Percentiles rank a stretch among this genome's conserved stretches.
phyloP scores from a whole-genome alignment of 768 basidiomycete species.

The Agaricus subrufescens region DNA sequence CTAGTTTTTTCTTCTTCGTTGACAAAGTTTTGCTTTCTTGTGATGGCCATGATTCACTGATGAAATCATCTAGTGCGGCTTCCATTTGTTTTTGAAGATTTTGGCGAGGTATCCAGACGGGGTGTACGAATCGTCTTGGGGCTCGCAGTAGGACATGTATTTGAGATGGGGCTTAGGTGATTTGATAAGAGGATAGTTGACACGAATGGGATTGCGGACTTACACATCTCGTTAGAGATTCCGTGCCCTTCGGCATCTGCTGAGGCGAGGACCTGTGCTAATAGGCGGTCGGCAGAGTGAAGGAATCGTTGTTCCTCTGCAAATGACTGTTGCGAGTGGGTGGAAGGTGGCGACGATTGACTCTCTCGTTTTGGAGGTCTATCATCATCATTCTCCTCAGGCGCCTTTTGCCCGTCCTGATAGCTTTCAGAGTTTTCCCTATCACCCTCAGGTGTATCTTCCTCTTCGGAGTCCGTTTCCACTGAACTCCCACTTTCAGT shows the following conservation, averaged over 20 bases:
- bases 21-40: not conserved
- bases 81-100: constrained; percentile 36
- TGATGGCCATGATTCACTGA: constrained; percentile 25
- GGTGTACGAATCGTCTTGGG: constrained; percentile 41
- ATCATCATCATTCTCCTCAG: constrained; percentile 8
- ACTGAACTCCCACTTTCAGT: constrained; percentile 11
- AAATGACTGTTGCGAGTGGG: constrained; percentile 17
- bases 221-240: constrained; percentile 33
- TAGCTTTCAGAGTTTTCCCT: constrained; percentile 9
- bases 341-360: not conserved
- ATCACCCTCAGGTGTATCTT: constrained; percentile 9
- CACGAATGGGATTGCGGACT: not conserved
- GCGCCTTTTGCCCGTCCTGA: constrained; percentile 1
- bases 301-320: constrained; percentile 27
- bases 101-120: constrained; percentile 44
- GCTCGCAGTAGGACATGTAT: constrained; percentile 43
- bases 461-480: not conserved
- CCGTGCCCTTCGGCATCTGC: constrained; percentile 29
- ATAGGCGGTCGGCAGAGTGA: constrained; percentile 28
- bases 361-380: not conserved
- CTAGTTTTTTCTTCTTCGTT: constrained; percentile 20
- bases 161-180: constrained; percentile 34
- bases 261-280: constrained; percentile 30
- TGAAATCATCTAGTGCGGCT: constrained; percentile 32
- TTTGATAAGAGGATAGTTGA: not conserved